Evolutionary conservation across 2,329 filamentous ascomycete species (phyloP).

Genomic region (Trichoderma atrobrunneum): DNA sequence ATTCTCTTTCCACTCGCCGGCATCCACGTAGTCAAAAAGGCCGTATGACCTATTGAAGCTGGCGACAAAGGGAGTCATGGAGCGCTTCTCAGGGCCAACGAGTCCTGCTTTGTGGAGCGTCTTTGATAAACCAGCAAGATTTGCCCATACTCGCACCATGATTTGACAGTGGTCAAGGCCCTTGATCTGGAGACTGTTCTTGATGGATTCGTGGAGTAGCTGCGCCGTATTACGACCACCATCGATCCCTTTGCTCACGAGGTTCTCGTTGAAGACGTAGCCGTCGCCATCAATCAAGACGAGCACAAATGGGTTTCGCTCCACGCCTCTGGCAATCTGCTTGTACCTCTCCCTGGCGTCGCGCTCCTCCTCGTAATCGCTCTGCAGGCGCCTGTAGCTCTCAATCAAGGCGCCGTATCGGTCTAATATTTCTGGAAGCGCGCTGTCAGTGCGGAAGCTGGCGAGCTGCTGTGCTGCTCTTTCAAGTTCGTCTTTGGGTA

Average conservation of each 20-base stretch:
- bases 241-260: neutral
- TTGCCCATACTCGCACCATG: neutral
- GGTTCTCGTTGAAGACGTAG: conserved; percentile 36
- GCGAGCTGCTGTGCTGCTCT: conserved; percentile 29
- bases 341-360: conserved; percentile 55
- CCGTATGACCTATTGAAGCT: conserved; percentile 57
- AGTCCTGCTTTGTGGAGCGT: neutral
- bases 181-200: neutral
- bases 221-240: neutral
- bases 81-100: neutral
- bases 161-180: neutral
- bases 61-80: conserved; percentile 24
- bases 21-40: conserved; percentile 61
- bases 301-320: conserved; percentile 57
- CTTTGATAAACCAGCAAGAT: neutral
- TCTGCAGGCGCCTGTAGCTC: conserved; percentile 54
- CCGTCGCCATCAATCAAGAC: conserved; percentile 62
- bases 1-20: conserved; percentile 58
- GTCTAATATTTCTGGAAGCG: conserved; percentile 32
- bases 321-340: conserved; percentile 45
- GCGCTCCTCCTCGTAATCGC: conserved; percentile 56
- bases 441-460: conserved; percentile 30
- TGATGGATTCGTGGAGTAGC: neutral
- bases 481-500: conserved; percentile 32
- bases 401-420: conserved; percentile 43